Evolutionary conservation across 2,329 filamentous ascomycete species (phyloP), one percentile per base, ranked within the genome.

Genomic region (Phialemonium atrogriseum): DNA sequence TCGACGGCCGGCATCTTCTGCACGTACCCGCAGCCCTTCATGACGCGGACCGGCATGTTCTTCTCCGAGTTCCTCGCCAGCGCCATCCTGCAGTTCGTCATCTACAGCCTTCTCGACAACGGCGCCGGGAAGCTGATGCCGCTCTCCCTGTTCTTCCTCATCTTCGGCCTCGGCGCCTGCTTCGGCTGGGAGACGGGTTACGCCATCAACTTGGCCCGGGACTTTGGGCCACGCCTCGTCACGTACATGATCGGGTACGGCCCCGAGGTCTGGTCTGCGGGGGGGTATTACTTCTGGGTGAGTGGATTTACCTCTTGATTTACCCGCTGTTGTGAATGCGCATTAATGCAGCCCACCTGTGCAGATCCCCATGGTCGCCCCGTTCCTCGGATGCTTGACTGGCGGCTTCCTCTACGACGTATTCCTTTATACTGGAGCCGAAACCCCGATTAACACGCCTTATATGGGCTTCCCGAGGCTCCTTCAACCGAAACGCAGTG

Each of bases 181-280:
- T 84, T 83, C 45, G 81, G 81, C 6, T 84, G 77, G 77, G 73
- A 85, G 52, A 86, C 80, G 5, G 80, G 81, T 22, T 86, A 82
- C 54, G 80, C 80, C 11, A 83, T 84, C 42, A 85, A 85, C 46
- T 54, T 83, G 25, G 80, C 79, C 21, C 68, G 81, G 53, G 81
- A 86, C 41, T 81, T 85, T 48, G 28, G 28, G n/a, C 28, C 28
- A 2, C 19, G 28, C 17, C 21, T 30, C 12, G 12, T 17, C 15
- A 23, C 28, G 11, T 30, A 30, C 20, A 70, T 77, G 48, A 45
- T 84, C 33, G 81, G 81, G 3, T 85, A 86, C 11, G 28, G 28
- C 5, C 28, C 22, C 47, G 68, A 78, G 30, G 80, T 84, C 0
- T 85, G 77, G 74, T 67, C 64, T 8, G 71, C 75, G 1, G 78